A percentile compares a stretch with the other conserved stretches of the same genome.
Evolutionary conservation across 2,329 filamentous ascomycete genomes (phyloP).

Genomic region (Fusarium falciforme): DNA sequence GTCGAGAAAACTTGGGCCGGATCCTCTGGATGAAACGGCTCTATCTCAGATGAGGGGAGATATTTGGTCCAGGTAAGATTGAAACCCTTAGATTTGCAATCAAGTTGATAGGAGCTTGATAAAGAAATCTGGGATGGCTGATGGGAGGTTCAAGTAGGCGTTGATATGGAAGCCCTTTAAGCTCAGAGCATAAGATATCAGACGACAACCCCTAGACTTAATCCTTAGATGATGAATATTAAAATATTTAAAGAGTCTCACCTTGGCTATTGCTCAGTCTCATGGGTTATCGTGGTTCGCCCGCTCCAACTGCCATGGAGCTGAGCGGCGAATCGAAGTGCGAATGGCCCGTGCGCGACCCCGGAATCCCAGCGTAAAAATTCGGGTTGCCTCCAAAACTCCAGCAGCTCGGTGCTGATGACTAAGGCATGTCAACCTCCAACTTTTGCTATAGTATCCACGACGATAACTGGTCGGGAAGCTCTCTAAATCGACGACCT

Average conservation of each 20-base stretch:
- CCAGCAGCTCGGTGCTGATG: slow-evolving; percentile 23
- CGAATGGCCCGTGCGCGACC: not conserved
- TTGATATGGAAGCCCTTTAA: not conserved
- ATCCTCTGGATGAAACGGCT: not conserved
- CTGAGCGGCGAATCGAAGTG: not conserved
- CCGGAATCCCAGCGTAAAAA: slow-evolving; percentile 17
- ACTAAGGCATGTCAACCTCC: slow-evolving; percentile 33
- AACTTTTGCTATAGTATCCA: slow-evolving; percentile 28
- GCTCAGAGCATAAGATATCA: not conserved
- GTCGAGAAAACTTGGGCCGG: not conserved
- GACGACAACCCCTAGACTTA: not conserved
- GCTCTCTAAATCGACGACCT: not conserved
- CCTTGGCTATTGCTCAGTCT: not conserved
- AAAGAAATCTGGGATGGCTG: not conserved
- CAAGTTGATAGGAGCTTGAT: not conserved
- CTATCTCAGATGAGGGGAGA: not conserved
- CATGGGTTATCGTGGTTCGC: not conserved
- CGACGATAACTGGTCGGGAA: slow-evolving; percentile 24
- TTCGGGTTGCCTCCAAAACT: not conserved
- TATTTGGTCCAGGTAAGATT: not conserved
- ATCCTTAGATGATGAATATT: not conserved
- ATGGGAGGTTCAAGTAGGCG: slow-evolving; percentile 3
- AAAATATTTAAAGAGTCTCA: not conserved
- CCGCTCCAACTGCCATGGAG: not conserved
- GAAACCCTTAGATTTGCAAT: not conserved